These are phyloP conservation scores for Skeletonema costatum DNA, from an alignment of 108 stramenopile genomes.

Conservation along the genomic window DNA sequence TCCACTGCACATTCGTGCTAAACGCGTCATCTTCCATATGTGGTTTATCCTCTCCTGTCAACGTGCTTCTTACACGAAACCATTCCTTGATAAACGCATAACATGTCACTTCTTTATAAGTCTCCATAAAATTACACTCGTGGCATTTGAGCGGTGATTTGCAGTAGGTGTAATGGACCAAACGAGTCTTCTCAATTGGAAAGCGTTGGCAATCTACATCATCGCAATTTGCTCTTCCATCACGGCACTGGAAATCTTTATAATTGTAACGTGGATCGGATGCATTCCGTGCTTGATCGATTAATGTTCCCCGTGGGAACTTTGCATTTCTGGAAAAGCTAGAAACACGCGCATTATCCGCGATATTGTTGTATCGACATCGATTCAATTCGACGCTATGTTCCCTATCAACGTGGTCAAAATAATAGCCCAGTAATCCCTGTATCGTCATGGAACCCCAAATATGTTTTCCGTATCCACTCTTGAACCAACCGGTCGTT, in stretches of 20 bases:
- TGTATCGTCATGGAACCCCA: constrained; percentile 49
- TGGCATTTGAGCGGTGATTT: constrained; percentile 57
- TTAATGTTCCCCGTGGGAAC: constrained; percentile 9
- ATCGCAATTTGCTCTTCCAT: constrained; percentile 39
- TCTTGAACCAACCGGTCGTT: constrained; percentile 55
- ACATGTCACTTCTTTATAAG: constrained; percentile 23
- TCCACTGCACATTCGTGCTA: neutral
- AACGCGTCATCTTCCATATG: constrained; percentile 5
- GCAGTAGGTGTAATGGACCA: constrained; percentile 55
- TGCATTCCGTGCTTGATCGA: constrained; percentile 1
- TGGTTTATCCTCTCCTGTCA: constrained; percentile 2
- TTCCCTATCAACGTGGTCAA: constrained; percentile 34
- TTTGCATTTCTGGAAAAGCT: neutral
- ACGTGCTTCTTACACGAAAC: constrained; percentile 21
- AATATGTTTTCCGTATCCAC: constrained; percentile 66
- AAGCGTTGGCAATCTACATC: constrained; percentile 33
- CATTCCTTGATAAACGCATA: constrained; percentile 16
- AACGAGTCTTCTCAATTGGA: constrained; percentile 17
- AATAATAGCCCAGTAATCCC: constrained; percentile 81
- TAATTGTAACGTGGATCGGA: neutral
- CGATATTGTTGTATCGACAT: constrained; percentile 86
- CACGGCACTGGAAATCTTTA: constrained; percentile 29
- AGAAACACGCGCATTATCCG: constrained; percentile 49
- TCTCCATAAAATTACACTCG: constrained; percentile 15
- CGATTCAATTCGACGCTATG: constrained; percentile 66